These are phyloP conservation scores for Aspergillus neoniger DNA, from an alignment of 2,329 filamentous ascomycete genomes.

Conservation along the genomic window DNA sequence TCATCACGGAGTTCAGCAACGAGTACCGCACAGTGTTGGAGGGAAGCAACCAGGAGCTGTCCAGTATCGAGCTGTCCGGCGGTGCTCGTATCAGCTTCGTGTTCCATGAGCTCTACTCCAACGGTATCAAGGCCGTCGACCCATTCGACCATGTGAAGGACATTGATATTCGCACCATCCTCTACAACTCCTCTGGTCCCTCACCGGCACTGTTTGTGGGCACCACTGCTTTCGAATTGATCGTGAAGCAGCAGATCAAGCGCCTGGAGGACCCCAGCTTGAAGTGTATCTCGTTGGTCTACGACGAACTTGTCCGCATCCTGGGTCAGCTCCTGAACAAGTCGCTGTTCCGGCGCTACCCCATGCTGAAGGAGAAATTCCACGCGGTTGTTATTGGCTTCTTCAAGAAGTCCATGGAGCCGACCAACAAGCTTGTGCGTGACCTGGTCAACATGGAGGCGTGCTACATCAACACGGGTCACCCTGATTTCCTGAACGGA, in stretches of 20 bases:
- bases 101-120: conserved; percentile 97
- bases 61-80: conserved; percentile 89
- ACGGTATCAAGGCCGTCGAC: conserved; percentile 95
- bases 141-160: conserved; percentile 98
- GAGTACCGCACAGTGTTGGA: conserved; percentile 96
- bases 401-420: conserved; percentile 98
- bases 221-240: conserved; percentile 96
- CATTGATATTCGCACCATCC: conserved; percentile 91
- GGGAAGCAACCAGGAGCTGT: conserved; percentile 94
- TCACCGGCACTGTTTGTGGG: conserved; percentile 96
- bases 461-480: conserved; percentile 97
- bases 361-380: conserved; percentile 94
- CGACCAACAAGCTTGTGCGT: conserved; percentile 92
- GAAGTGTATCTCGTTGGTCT: conserved; percentile 96
- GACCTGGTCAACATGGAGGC: conserved; percentile 95
- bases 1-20: conserved; percentile 98
- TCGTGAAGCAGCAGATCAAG: conserved; percentile 98
- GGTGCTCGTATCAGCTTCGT: conserved; percentile 99
- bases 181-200: conserved; percentile 99
- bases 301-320: conserved; percentile 95
- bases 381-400: conserved; percentile 88
- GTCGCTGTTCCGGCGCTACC: conserved; percentile 87
- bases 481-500: conserved; percentile 96
- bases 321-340: conserved; percentile 86
- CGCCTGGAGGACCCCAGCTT: conserved; percentile 92